Evolutionary conservation across 139 green algal species (phyloP), one percentile per base, ranked within the genome.

Genomic region (Haematococcus lacustris): DNA sequence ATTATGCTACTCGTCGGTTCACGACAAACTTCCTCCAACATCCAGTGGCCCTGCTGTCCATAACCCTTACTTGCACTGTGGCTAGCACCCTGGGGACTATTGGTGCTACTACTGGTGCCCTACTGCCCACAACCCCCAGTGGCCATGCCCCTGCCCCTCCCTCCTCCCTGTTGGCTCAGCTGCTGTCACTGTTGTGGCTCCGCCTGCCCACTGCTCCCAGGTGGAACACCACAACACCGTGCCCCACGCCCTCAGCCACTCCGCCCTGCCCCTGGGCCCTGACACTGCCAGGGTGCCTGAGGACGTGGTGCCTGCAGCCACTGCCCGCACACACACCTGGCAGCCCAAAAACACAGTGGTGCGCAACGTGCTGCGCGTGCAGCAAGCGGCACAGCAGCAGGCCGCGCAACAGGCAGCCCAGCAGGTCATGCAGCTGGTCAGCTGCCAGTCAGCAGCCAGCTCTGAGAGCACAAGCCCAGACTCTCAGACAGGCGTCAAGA

Each of bases 341-440:
- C 71, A 79, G 60, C 73, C 79, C 0, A 85, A 85, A 61, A 87
- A 87, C 66, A 87, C 78, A 0, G 70, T 87, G 28, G 78, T 87
- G 35, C 73, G 82, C 2, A 64, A 79, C 47, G 68, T 38, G 32
- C 78, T 84, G 23, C 66, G 53, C 30, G 71, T 82, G 21, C 33
- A 38, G 3, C 3, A 51, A 21, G n/a, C 26, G 4, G 37, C 50
- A 37, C 63, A 69, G 63, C 13, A 47, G 63, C 34, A 47, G 51
- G 25, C 30, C 25, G 51, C 51, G 35, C 35, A 51, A 3, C 30
- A n/a, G 4, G 63, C 63, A 32, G 63, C 25, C 26, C 34, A 3
- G 53, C 6, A 3, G 53, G 33, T 25, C 26, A 63, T 6, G 47
- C 13, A 57, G 47, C 13, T 13, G 47, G 47, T 57, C 13, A 21